Conservation (phyloP, 495 filamentous ascomycete genomes). For the Wilcoxina mikolae region DNA sequence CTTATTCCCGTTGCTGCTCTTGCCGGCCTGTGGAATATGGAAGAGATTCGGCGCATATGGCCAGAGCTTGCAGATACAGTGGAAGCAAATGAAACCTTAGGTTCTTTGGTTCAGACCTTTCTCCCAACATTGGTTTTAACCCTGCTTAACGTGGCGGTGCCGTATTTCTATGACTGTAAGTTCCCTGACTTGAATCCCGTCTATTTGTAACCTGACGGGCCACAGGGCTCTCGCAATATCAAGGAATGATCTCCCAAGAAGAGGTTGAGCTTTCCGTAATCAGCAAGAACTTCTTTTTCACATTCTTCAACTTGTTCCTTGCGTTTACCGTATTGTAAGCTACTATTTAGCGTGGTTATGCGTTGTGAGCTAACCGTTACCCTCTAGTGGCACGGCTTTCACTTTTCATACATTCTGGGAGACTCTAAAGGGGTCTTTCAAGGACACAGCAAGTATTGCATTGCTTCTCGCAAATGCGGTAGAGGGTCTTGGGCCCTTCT, state of each 20-base stretch:
- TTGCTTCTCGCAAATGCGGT: constrained; percentile 60
- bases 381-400: constrained; percentile 57
- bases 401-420: constrained; percentile 51
- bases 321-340: constrained; percentile 89
- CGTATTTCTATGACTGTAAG: constrained; percentile 93
- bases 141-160: constrained; percentile 72
- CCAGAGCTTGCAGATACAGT: constrained; percentile 57
- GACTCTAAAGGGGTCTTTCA: constrained; percentile 54
- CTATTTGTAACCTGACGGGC: constrained; percentile 29
- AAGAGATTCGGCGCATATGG: constrained; percentile 57
- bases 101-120: constrained; percentile 70
- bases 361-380: neutral
- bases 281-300: constrained; percentile 99
- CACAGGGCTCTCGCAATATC: constrained; percentile 67
- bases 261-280: constrained; percentile 92
- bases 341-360: constrained; percentile 9
- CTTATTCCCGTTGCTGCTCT: constrained; percentile 67
- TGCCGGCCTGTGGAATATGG: constrained; percentile 59
- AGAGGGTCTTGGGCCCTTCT: constrained; percentile 60
- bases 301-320: constrained; percentile 97
- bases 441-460: constrained; percentile 65
- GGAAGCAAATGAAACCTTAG: constrained; percentile 46
- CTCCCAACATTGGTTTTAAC: constrained; percentile 73
- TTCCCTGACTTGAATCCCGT: constrained; percentile 32
- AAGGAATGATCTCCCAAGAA: constrained; percentile 87